These are phyloP conservation scores for Aciculosporium take DNA, from an alignment of 2,329 filamentous ascomycete species.

Conservation along the genomic window DNA sequence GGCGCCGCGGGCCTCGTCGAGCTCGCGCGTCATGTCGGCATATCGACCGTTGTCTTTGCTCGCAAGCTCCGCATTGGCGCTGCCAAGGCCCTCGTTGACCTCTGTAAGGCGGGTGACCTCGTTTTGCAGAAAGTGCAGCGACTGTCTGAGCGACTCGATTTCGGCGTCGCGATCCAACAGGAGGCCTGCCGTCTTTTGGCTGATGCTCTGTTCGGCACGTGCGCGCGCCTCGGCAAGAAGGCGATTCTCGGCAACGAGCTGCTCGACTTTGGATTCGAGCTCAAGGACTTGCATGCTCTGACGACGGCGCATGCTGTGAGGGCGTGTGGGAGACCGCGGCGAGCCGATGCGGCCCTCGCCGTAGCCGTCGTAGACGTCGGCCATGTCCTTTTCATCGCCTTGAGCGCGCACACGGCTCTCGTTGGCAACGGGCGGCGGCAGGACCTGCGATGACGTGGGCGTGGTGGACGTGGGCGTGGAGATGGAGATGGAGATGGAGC, in stretches of 20 bases:
- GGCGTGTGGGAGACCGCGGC: constrained; percentile 81
- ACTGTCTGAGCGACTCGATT: constrained; percentile 67
- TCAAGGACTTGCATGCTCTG: constrained; percentile 97
- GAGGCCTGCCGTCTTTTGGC: constrained; percentile 51
- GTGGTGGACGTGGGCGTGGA: constrained; percentile 1
- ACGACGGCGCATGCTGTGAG: constrained; percentile 88
- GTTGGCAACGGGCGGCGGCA: constrained; percentile 59
- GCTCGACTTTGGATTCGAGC: constrained; percentile 72
- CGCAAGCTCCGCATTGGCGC: constrained; percentile 63
- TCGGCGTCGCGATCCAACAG: constrained; percentile 74
- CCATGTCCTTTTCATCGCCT: constrained; percentile 51
- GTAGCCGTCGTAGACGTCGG: constrained; percentile 88
- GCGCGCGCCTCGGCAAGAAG: constrained; percentile 58
- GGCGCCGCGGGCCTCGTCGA: constrained; percentile 52
- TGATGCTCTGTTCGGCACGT: constrained; percentile 51
- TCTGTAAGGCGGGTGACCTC: constrained; percentile 71
- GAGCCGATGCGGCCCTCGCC: constrained; percentile 78
- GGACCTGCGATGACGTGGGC: neutral
- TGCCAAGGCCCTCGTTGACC: constrained; percentile 65
- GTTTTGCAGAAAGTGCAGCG: constrained; percentile 64
- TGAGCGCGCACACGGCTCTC: constrained; percentile 66
- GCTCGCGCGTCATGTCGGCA: constrained; percentile 49
- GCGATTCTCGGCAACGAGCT: constrained; percentile 73
- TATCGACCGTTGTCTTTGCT: constrained; percentile 63
- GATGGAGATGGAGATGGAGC: constrained; percentile 5